A percentile compares a stretch with the other conserved stretches of the same genome.
phyloP scores from a whole-genome alignment of 176 grass and related monocot species.

The Aegilops bicornis region DNA sequence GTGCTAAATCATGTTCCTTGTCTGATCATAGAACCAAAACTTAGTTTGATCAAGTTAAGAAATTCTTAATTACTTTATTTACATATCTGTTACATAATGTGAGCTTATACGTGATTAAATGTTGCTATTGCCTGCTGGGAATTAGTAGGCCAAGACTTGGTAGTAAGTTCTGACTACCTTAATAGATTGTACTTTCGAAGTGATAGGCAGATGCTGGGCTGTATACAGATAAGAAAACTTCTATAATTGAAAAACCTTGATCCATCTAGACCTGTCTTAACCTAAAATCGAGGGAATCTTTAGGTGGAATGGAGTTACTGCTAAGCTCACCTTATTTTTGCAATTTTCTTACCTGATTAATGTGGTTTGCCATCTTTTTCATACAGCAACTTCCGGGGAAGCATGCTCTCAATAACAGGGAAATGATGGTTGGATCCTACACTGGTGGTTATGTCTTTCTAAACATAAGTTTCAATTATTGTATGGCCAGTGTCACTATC shows the following conservation, averaged over 20 bases:
- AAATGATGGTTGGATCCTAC: slow-evolving; percentile 14
- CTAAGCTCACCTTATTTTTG: slow-evolving; percentile 8
- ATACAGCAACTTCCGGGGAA: neutral
- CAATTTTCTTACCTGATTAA: neutral
- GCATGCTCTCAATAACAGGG: slow-evolving; percentile 7
- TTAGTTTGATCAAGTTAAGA: slow-evolving; percentile 11
- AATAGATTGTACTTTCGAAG: slow-evolving; percentile 4
- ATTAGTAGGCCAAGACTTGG: neutral
- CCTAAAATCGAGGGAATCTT: slow-evolving; percentile 1
- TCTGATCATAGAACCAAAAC: neutral
- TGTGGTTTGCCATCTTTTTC: neutral
- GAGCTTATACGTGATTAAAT: neutral
- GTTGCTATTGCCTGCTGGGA: neutral
- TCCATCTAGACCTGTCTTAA: slow-evolving; percentile 18
- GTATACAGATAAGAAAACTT: neutral
- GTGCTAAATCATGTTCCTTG: neutral
- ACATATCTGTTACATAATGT: neutral
- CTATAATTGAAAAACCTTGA: slow-evolving; percentile 9
- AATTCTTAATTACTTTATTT: neutral
- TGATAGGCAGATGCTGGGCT: slow-evolving; percentile 4
- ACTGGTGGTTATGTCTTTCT: neutral
- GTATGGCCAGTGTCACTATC: slow-evolving; percentile 6
- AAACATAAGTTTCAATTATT: neutral
- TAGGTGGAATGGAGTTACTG: slow-evolving; percentile 22
- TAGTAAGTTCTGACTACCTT: slow-evolving; percentile 10